These are phyloP conservation scores for Wickerhamomyces chambardii DNA, from an alignment of 805 yeast genomes.

Conservation along the genomic window DNA sequence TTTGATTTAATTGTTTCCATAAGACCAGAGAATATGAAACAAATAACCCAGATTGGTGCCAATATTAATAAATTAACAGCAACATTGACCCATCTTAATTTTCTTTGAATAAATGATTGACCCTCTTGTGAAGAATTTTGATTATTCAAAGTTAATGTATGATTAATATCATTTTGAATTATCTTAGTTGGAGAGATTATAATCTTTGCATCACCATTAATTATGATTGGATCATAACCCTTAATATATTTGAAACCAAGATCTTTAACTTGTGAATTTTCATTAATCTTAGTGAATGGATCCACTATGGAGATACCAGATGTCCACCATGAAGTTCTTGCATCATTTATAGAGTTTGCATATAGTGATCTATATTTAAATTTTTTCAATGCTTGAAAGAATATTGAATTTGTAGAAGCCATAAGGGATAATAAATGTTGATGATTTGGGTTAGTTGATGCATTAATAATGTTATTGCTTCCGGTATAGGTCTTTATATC, in stretches of 20 bases:
- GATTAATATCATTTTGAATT: neutral
- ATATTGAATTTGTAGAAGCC: conserved; percentile 55
- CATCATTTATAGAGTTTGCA: conserved; percentile 74
- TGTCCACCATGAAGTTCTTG: conserved; percentile 78
- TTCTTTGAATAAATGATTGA: conserved; percentile 13
- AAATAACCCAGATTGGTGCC: conserved; percentile 58
- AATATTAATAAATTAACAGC: conserved; percentile 35
- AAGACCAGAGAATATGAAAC: conserved; percentile 37
- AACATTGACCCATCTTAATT: conserved; percentile 40
- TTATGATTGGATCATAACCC: conserved; percentile 47
- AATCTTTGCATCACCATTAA: conserved; percentile 41
- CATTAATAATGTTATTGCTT: too few relatives aligned
- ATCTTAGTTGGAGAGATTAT: conserved; percentile 7
- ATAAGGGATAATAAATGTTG: conserved; percentile 55
- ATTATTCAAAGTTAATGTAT: neutral
- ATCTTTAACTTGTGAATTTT: conserved; percentile 32
- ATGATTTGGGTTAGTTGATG: too few relatives aligned
- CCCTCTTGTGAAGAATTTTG: neutral
- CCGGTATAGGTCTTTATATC: conserved; percentile 4
- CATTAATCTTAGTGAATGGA: conserved; percentile 40
- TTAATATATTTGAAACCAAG: conserved; percentile 32
- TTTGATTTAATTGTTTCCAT: conserved; percentile 31
- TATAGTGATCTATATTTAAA: conserved; percentile 53
- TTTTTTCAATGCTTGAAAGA: conserved; percentile 40
- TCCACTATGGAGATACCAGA: conserved; percentile 58